A percentile compares a stretch with the other conserved stretches of the same genome.
These are phyloP conservation scores for Tylopilus rubrobrunneus DNA, from an alignment of 768 basidiomycete species.

Conservation along the genomic window DNA sequence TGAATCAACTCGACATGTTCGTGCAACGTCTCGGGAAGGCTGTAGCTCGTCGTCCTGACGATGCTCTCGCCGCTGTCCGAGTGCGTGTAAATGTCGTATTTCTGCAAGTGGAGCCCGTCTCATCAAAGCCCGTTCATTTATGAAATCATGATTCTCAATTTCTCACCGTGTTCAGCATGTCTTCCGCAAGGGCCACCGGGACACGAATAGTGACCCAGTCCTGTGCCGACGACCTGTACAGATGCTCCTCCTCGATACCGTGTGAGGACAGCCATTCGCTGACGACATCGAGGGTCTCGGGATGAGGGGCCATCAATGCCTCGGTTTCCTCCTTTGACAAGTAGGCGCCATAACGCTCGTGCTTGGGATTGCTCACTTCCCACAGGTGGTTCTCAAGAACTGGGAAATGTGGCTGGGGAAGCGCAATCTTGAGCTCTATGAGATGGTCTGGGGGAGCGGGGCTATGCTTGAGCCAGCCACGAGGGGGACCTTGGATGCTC, in stretches of 20 bases:
- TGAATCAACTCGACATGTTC: conserved; percentile 65
- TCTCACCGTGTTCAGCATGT: conserved; percentile 65
- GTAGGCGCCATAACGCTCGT: conserved; percentile 51
- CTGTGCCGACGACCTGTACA: conserved; percentile 55
- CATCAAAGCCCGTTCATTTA: conserved; percentile 28
- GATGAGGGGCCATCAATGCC: conserved; percentile 53
- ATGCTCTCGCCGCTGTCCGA: conserved; percentile 47
- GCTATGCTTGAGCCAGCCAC: conserved; percentile 44
- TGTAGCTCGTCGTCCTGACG: conserved; percentile 64
- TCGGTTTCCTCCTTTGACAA: conserved; percentile 67
- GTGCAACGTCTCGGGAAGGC: conserved; percentile 56
- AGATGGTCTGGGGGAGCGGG: conserved; percentile 41
- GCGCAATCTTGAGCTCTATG: conserved; percentile 56
- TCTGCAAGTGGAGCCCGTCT: conserved; percentile 33
- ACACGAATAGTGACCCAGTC: conserved; percentile 67
- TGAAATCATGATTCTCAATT: conserved; percentile 7
- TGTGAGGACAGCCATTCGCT: conserved; percentile 59
- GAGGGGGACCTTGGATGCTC: conserved; percentile 38
- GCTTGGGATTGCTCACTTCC: conserved; percentile 55
- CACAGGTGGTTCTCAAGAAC: conserved; percentile 49
- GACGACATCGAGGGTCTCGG: conserved; percentile 49
- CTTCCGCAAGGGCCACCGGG: conserved; percentile 57
- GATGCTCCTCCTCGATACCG: conserved; percentile 46
- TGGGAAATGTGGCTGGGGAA: conserved; percentile 50
- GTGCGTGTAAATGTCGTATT: conserved; percentile 62